phyloP scores from a whole-genome alignment of 2,329 filamentous ascomycete species.

The Trichoderma sp. region DNA sequence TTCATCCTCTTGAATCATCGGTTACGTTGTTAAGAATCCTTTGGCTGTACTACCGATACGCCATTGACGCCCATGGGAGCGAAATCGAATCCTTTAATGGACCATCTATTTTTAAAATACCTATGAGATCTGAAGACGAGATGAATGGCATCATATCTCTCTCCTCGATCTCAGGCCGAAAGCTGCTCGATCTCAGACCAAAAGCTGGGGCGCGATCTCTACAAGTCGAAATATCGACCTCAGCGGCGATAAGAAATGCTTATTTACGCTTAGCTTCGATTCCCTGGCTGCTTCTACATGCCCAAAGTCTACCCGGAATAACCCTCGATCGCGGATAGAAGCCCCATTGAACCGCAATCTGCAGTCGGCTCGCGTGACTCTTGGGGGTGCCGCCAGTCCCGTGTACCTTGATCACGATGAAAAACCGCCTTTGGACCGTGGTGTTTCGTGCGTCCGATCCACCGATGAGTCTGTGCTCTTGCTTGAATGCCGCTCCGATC shows the following conservation, averaged over 20 bases:
- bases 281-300: not conserved
- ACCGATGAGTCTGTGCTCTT: not conserved
- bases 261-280: not conserved
- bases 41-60: not conserved
- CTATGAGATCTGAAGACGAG: not conserved
- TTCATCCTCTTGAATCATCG: not conserved
- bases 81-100: not conserved
- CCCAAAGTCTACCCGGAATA: not conserved
- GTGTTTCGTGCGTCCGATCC: slow-evolving; percentile 5
- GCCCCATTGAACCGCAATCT: not conserved
- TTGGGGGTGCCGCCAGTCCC: not conserved
- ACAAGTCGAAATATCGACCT: not conserved
- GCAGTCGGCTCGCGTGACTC: not conserved
- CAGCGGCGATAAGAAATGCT: not conserved
- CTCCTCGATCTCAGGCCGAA: not conserved
- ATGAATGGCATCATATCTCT: not conserved
- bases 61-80: not conserved
- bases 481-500: slow-evolving; percentile 2
- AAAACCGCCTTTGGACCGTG: not conserved
- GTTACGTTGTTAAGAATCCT: not conserved
- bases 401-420: slow-evolving; percentile 2
- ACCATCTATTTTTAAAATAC: not conserved
- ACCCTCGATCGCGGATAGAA: not conserved
- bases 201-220: not conserved
- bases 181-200: not conserved